Base-by-base conservation (phyloP, 2,329 filamentous ascomycete species). In the Pseudocercospora macadamiae region DNA sequence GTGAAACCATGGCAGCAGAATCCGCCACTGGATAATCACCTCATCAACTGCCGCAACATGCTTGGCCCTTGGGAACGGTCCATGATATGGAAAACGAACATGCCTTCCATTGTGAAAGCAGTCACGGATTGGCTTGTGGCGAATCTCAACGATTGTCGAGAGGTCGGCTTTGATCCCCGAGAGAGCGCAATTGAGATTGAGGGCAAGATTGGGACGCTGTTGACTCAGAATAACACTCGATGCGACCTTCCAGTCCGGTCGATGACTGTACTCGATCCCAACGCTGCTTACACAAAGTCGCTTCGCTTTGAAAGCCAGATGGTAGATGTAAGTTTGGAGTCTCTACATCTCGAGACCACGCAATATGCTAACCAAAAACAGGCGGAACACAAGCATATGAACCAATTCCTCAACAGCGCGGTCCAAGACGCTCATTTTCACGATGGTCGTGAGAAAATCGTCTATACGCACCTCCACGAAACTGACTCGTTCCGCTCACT, bases 111-210 rank as follows among this genome's bases (percentile, higher is more conserved):
- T 36, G 60, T 65, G 21, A 65, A 57, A 39, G 61, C 55, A 3
- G 64, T 72, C 2, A 57, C 61, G 26, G 68, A 72, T 51, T 72
- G 70, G 70, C 63, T 72, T 1, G 67, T 57, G 21, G 18, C 49
- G 14, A 54, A 66, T 3, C 60, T 73, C 3, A 37, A 59, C 10
- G 16, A 60, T 26, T 60, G 68, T 18, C 18, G 83, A n/a, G 85
- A 90, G 64, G 75, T 86, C 53, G 79, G 77, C 9, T 80, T 87
- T 1, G 76, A 82, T 56, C 77, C 81, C 9, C 82, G 84, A 14
- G 86, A 86, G 5, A 88, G 92, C 12, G 84, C 91, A 60, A 87
- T 97, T 54, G 95, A 99, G 75, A 90, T 99, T 55, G 95, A 99
- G 77, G 95, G 92, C 8, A 97, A 97, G 74, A 80, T 97, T 48